Conservation (phyloP, 106 monocot genomes). For the Alisma plantagoaquatica region DNA sequence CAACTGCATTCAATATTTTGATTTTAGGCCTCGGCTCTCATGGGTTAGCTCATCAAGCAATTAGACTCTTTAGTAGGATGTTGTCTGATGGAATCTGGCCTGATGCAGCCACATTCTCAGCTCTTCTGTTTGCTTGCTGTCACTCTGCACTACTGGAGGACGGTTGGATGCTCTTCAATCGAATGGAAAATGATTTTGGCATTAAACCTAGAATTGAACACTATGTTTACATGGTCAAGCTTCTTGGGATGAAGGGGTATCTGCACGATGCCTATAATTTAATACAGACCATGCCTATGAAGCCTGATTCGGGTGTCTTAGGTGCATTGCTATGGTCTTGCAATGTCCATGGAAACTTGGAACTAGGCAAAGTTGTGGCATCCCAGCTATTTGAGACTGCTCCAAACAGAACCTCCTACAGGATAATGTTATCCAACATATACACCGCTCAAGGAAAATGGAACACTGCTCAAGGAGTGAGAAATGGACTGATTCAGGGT, state of each 20-base stretch:
- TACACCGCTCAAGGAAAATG: conserved; percentile 51
- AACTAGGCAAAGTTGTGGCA: conserved; percentile 34
- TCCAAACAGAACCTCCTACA: conserved; percentile 40
- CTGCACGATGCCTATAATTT: conserved; percentile 49
- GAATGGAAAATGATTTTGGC: conserved; percentile 43
- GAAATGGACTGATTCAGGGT: conserved; percentile 24
- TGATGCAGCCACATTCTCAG: conserved; percentile 54
- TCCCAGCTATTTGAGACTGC: conserved; percentile 27
- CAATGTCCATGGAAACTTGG: conserved; percentile 32
- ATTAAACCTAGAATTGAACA: conserved; percentile 38
- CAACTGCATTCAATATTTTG: conserved; percentile 35
- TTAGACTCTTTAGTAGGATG: conserved; percentile 32
- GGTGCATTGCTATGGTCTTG: conserved; percentile 72
- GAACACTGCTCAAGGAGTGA: conserved; percentile 28
- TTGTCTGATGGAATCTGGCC: conserved; percentile 23
- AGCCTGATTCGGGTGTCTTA: conserved; percentile 44
- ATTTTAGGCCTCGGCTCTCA: conserved; percentile 47
- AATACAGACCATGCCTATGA: conserved; percentile 39
- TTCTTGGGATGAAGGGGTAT: conserved; percentile 38
- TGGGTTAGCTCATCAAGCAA: conserved; percentile 25
- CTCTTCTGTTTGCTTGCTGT: conserved; percentile 53
- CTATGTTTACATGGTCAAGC: conserved; percentile 62
- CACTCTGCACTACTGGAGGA: conserved; percentile 34
- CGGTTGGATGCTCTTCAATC: conserved; percentile 25
- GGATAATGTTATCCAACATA: conserved; percentile 58